Conservation (phyloP, 2,329 filamentous ascomycete species). For the Aspergillus novofumigatus region DNA sequence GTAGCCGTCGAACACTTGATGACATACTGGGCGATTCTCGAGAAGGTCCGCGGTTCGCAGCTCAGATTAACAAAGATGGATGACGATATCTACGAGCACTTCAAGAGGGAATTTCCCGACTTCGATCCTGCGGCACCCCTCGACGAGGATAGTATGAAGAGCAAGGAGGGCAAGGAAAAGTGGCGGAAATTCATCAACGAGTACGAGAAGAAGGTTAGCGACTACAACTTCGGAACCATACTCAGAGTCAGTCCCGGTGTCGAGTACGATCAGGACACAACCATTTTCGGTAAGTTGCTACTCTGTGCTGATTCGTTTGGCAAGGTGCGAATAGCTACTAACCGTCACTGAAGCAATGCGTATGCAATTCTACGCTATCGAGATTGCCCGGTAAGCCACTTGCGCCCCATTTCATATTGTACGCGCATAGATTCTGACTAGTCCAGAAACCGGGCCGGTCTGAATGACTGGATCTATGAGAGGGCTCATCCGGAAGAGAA, state of each 20-base stretch:
- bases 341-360: conserved; percentile 49
- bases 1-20: conserved; percentile 86
- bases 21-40: conserved; percentile 94
- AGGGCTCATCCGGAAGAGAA: conserved; percentile 62
- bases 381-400: conserved; percentile 60
- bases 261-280: conserved; percentile 84
- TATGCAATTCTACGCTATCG: conserved; percentile 81
- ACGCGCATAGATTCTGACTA: conserved; percentile 8
- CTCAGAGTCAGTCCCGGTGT: conserved; percentile 70
- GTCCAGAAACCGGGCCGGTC: conserved; percentile 69
- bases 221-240: conserved; percentile 98
- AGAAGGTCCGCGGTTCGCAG: conserved; percentile 82
- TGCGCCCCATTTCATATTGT: not conserved
- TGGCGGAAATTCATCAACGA: conserved; percentile 93
- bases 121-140: conserved; percentile 79
- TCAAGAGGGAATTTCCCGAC: conserved; percentile 84
- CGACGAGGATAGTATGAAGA: conserved; percentile 95
- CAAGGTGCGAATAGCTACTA: not conserved
- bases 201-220: conserved; percentile 92
- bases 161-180: conserved; percentile 85
- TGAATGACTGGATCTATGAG: conserved; percentile 98
- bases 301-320: not conserved
- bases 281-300: conserved; percentile 72
- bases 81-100: conserved; percentile 88
- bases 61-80: conserved; percentile 91